Conservation (phyloP, 2,329 filamentous ascomycete genomes). For the Exophiala sp. region DNA sequence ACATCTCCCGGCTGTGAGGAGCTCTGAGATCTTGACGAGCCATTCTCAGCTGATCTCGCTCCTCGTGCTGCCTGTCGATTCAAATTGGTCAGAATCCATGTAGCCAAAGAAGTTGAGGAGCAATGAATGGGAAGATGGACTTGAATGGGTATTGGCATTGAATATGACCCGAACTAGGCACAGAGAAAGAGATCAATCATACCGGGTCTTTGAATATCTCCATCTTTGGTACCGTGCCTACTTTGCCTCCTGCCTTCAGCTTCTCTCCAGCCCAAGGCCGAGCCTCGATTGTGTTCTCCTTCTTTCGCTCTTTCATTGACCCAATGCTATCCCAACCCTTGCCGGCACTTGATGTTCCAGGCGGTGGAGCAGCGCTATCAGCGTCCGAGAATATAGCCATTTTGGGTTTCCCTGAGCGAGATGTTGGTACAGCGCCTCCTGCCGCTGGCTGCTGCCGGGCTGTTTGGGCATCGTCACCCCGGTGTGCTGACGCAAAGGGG, state of each 20-base stretch:
- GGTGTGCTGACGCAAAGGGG: slow-evolving; percentile 63
- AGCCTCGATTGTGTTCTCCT: slow-evolving; percentile 84
- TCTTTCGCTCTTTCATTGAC: slow-evolving; percentile 80
- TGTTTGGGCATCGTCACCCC: slow-evolving; percentile 63
- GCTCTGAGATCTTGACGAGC: slow-evolving; percentile 49
- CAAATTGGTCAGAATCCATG: not conserved
- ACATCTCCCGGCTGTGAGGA: slow-evolving; percentile 74
- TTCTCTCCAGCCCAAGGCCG: slow-evolving; percentile 92
- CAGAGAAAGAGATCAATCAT: slow-evolving; percentile 54
- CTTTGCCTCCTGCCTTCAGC: slow-evolving; percentile 80
- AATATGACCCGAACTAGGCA: slow-evolving; percentile 13
- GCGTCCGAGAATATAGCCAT: slow-evolving; percentile 87
- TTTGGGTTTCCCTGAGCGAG: slow-evolving; percentile 72
- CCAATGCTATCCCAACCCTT: slow-evolving; percentile 93
- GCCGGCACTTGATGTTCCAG: slow-evolving; percentile 49
- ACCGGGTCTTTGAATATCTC: slow-evolving; percentile 94
- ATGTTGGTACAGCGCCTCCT: slow-evolving; percentile 43
- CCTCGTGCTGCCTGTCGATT: slow-evolving; percentile 46
- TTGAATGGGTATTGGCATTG: slow-evolving; percentile 11
- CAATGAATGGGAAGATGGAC: not conserved
- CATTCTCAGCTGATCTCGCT: slow-evolving; percentile 34
- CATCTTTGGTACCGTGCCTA: slow-evolving; percentile 74
- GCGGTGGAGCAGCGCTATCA: slow-evolving; percentile 57
- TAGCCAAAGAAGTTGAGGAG: not conserved
- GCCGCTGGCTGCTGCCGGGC: slow-evolving; percentile 46